phyloP scores from a whole-genome alignment of 306 rosid genomes.

The Spatholobus suberectus region DNA sequence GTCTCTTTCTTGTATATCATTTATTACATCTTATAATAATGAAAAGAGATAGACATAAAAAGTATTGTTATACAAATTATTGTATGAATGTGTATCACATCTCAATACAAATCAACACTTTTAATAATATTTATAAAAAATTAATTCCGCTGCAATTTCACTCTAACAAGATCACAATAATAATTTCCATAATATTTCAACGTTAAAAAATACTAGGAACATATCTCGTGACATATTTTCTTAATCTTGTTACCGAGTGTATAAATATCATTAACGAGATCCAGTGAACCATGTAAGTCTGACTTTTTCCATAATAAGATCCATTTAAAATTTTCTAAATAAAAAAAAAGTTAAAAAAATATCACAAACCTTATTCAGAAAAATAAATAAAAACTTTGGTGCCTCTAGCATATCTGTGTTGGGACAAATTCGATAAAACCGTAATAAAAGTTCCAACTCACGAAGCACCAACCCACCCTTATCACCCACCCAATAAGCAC shows the following conservation, averaged over 20 bases:
- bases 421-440: background rate
- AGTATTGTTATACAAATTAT: too few relatives aligned
- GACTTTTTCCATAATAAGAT: background rate
- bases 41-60: too few relatives aligned
- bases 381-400: background rate
- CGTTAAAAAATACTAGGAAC: background rate
- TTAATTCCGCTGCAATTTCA: background rate
- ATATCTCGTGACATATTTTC: background rate
- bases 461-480: background rate
- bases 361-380: background rate
- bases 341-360: background rate
- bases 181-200: background rate
- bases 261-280: background rate
- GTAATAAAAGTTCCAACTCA: constrained; percentile 23
- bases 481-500: background rate
- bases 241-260: background rate
- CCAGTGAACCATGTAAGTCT: background rate
- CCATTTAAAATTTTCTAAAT: background rate
- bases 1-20: too few relatives aligned
- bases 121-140: too few relatives aligned
- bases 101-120: too few relatives aligned
- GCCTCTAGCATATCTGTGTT: background rate
- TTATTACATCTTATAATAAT: too few relatives aligned
- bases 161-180: background rate
- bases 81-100: too few relatives aligned